Base-by-base conservation (phyloP, 1,284 basidiomycete genomes). In the Fomitiporia mediterranea region DNA sequence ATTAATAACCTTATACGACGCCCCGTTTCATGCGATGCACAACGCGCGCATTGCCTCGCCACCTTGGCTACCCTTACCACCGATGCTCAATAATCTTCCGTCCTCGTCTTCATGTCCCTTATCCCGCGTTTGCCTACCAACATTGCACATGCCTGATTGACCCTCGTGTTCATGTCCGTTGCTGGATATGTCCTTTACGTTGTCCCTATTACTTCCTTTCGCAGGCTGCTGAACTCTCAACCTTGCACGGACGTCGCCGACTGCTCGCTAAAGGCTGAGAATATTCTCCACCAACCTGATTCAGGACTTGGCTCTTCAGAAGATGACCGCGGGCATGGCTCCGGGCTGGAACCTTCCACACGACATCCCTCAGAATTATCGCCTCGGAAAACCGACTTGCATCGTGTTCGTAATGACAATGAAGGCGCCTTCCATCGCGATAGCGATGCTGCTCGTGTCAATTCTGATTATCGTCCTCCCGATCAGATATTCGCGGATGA, bases 161-260 rank as follows among this genome's bases (percentile, higher is more conserved):
- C 23, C 27, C 46, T 48, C 30, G 11, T 15, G 30, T 30, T 30
- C 21, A 48, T 40, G 40, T 53, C n/a, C 32, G 19, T 30, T 28
- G 19, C 25, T 28, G 27, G 19, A 39, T 40, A 8, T 34, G 7
- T 13, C 28, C 21, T 43, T 53, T 43, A 43, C 34, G 34, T 51
- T 27, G 6, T 23, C 7, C 17, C 1, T 39, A 25, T 40, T 25
- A 13, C 47, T 56, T 47, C 50, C 49, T 56, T 56, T 25, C 40
- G 40, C 38, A 56, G 55, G 8, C 39, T 56, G 49, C 49, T 44
- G 46, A 51, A 15, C n/a, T 51, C 55, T 23, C 55, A 56, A n/a
- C 19, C 51, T 21, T 5, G 21, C n/a, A 21, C 39, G 15, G 44
- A 30, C n/a, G 4, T 25, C 40, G 27, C 39, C 28, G 40, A 19